These are phyloP conservation scores for Fusarium falciforme DNA, from an alignment of 2,329 filamentous ascomycete genomes.

Conservation along the genomic window DNA sequence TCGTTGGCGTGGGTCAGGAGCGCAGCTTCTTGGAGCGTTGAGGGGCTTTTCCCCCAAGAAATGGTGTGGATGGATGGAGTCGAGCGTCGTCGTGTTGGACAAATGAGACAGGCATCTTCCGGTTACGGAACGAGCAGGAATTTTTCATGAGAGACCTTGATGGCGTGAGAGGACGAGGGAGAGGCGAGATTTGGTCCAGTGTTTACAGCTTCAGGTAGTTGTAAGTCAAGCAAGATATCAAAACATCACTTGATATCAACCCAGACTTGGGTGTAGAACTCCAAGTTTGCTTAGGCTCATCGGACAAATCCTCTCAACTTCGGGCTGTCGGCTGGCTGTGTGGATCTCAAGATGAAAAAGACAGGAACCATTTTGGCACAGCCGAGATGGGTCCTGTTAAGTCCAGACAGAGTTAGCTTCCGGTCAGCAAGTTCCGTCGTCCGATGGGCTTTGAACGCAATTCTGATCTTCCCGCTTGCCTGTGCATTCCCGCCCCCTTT, in stretches of 20 bases:
- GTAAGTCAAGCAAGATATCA: neutral
- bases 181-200: neutral
- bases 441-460: slow-evolving; percentile 2
- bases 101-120: slow-evolving; percentile 14
- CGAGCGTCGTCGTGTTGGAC: slow-evolving; percentile 1
- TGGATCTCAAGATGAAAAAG: slow-evolving; percentile 4
- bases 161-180: neutral
- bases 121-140: neutral
- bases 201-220: neutral
- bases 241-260: neutral
- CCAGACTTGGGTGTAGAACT: neutral
- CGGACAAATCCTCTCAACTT: slow-evolving; percentile 5
- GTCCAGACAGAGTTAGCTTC: slow-evolving; percentile 29
- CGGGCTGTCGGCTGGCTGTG: slow-evolving; percentile 20
- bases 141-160: neutral
- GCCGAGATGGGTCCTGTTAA: slow-evolving; percentile 6
- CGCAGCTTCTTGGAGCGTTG: neutral
- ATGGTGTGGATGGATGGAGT: slow-evolving; percentile 28
- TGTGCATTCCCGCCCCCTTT: slow-evolving; percentile 1
- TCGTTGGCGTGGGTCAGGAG: slow-evolving; percentile 31
- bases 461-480: neutral
- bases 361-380: slow-evolving; percentile 22
- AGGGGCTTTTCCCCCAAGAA: slow-evolving; percentile 10
- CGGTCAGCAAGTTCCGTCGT: slow-evolving; percentile 20
- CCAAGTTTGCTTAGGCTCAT: neutral